A percentile compares a stretch with the other conserved stretches of the same genome.
phyloP scores from a whole-genome alignment of 306 rosid genomes.

The Sicyos edulis region DNA sequence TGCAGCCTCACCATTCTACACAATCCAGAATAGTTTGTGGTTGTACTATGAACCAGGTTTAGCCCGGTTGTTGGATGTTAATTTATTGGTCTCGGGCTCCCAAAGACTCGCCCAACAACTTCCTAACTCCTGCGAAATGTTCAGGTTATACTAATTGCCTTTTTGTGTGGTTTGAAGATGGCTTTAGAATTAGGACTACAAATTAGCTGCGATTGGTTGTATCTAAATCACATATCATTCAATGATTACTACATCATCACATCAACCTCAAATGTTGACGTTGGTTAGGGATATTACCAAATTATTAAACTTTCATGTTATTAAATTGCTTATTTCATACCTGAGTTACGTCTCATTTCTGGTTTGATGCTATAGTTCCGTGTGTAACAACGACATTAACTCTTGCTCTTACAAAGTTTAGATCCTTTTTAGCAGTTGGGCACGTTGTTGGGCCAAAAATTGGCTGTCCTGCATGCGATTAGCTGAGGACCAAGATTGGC shows the following conservation, averaged over 20 bases:
- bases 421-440: too few species aligned
- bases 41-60: background rate
- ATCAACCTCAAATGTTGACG: background rate
- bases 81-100: background rate
- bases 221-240: background rate
- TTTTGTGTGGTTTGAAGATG: background rate
- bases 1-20: background rate
- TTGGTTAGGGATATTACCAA: background rate
- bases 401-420: too few species aligned
- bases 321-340: background rate
- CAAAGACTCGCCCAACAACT: background rate
- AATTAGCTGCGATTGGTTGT: background rate
- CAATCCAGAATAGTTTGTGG: background rate
- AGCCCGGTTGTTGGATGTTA: slow-evolving; percentile 1
- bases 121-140: background rate
- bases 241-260: too few species aligned
- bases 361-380: slow-evolving; percentile 3
- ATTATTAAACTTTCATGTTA: background rate
- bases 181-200: slow-evolving; percentile 10
- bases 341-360: background rate
- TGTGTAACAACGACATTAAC: too few species aligned
- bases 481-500: too few species aligned
- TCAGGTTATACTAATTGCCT: slow-evolving; percentile 4
- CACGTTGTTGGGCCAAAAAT: too few species aligned
- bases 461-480: too few species aligned